These are phyloP conservation scores for Trifolium dubium DNA, from an alignment of 306 rosid genomes.

Conservation along the genomic window DNA sequence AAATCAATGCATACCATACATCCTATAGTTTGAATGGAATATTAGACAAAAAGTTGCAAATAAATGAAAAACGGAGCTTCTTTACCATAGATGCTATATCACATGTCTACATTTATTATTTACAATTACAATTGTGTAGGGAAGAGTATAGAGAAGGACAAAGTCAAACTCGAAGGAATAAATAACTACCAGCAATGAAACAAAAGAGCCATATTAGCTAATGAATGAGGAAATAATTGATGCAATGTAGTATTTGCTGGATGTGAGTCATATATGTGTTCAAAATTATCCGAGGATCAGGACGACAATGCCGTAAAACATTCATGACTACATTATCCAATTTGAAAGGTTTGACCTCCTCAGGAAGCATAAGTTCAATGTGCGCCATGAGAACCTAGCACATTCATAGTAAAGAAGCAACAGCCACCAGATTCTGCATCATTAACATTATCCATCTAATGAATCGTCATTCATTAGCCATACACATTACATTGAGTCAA, in stretches of 20 bases:
- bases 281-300: conserved; percentile 20
- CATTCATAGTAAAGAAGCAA: conserved; percentile 17
- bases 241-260: conserved; percentile 33
- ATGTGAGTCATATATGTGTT: conserved; percentile 23
- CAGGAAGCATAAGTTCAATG: conserved; percentile 27
- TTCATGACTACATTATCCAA: conserved; percentile 13
- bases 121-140: conserved; percentile 21
- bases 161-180: conserved; percentile 33
- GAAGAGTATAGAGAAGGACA: conserved; percentile 15
- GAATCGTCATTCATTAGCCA: conserved; percentile 34
- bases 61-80: conserved; percentile 32
- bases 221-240: conserved; percentile 35
- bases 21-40: conserved; percentile 42
- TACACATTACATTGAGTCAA: conserved; percentile 4
- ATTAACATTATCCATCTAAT: conserved; percentile 21
- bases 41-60: conserved; percentile 44
- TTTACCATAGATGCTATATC: conserved; percentile 38
- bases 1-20: conserved; percentile 28
- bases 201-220: conserved; percentile 13
- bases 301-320: conserved; percentile 15
- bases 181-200: conserved; percentile 26
- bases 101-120: conserved; percentile 42
- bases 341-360: conserved; percentile 21
- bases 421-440: conserved; percentile 42
- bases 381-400: conserved; percentile 40